Evolutionary conservation across 2,329 filamentous ascomycete species (phyloP), one percentile per base, ranked within the genome.

Genomic region (Fusarium sp.): DNA sequence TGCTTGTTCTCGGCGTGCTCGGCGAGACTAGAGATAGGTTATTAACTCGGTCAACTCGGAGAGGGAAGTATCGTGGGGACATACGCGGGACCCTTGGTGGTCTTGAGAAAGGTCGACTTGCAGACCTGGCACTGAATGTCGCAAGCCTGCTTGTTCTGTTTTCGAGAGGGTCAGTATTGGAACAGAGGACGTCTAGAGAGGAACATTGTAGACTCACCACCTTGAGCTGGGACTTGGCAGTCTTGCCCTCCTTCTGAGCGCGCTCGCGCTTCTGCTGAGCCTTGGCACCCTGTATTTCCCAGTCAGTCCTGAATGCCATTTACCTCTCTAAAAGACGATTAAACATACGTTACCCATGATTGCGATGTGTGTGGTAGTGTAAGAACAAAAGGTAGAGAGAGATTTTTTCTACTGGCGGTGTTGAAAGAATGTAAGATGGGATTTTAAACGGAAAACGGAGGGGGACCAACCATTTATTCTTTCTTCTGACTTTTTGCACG

Each of bases 51-150:
- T 41, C 56, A 23, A 50, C 37, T 30, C 7, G 59, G 13, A 66
- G n/a, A 34, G 58, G 32, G 52, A 20, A 56, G 16, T 60, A 32
- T 58, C 34, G 39, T 30, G 60, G 48, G 50, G 23, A 85, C 89
- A 76, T 87, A 92, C 90, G 92, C 91, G 79, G 92, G 92, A 71
- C 88, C 90, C 81, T 92, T 92, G 71, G 92, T 92, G 39, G 93
- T 95, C 87, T 92, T 92, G 77, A 95, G 88, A 86, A 95, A 95
- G 34, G 92, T 93, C 77, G 92, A 89, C 84, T 92, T 93, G 92
- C 93, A 95, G 79, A 91, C 87, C 76, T 89, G 85, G 88, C 93
- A 95, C 83, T 94, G 92, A 83, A 95, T 94, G 80, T 89, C 92
- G 87, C 91, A 93, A 69, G 93, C 93, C 77, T 92, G 87, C 77